Evolutionary conservation across 164 flowering plant species (phyloP), one percentile per base, ranked within the genome.

Genomic region (Chimonanthus salicifolius): DNA sequence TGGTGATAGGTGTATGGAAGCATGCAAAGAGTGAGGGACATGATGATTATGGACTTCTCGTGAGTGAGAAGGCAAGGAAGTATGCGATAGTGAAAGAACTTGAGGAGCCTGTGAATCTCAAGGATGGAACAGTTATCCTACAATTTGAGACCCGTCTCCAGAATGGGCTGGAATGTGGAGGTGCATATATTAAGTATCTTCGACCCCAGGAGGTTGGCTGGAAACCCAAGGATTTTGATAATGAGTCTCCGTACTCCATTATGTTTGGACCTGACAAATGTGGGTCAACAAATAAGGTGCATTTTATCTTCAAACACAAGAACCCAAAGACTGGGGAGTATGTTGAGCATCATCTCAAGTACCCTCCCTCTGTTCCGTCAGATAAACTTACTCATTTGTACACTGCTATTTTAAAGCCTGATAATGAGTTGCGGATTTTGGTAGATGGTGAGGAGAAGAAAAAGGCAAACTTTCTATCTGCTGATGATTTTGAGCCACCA

Each of bases 261-360:
- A 94, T 94, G 98, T 94, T 94, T 87, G 99, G 99, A 69, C 99
- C 99, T 65, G 98, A 94, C 78, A 94, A 90, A 75, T 94, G 99
- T 82, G 99, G 99, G 5, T 72, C 86, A 58, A 94, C 98, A 10
- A 92, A 94, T 77, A 94, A 92, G 87, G 94, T 94, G 66, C 99
- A 94, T 76, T 94, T 94, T 80, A 94, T 94, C 68, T 64, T 92
- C 16, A 94, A 92, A 84, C 99, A 92, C 72, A 92, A 94, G 84
- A 94, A 91, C 78, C 97, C 97, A 20, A 94, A 90, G 85, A 88
- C 71, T 75, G 99, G 99, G 5, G 89, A 91, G 68, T 94, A 79
- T 63, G 79, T 90, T 63, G 99, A 94, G 68, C 99, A 94, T 78
- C 99, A 92, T 72, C 93, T 94, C 80, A 91, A 91, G 83, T 84